Evolutionary conservation across 805 yeast species (phyloP).

Genomic region (Priceomyces melissophilus): DNA sequence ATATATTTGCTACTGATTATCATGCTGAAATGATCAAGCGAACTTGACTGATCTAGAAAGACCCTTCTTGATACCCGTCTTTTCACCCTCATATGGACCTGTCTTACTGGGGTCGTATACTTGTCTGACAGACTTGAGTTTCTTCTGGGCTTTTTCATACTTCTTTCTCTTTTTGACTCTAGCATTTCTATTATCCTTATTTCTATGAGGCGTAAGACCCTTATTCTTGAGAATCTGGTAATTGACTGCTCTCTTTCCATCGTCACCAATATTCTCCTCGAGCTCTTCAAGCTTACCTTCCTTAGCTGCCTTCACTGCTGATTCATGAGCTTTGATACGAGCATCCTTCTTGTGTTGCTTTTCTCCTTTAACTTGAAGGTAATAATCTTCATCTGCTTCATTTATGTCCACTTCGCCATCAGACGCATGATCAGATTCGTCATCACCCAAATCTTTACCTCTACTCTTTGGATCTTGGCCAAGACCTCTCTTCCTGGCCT

Average conservation of each 20-base stretch:
- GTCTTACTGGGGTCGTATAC: constrained; percentile 74
- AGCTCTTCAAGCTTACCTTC: constrained; percentile 80
- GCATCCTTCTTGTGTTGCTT: constrained; percentile 48
- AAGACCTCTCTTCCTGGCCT: constrained; percentile 80
- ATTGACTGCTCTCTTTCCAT: constrained; percentile 91
- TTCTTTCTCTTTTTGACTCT: constrained; percentile 98
- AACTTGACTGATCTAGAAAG: constrained; percentile 84
- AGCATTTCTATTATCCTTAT: constrained; percentile 91
- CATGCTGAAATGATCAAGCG: constrained; percentile 18
- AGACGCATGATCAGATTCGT: constrained; percentile 45
- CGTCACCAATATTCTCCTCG: constrained; percentile 61
- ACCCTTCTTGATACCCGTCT: constrained; percentile 96
- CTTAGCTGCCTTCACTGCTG: constrained; percentile 74
- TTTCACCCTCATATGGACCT: constrained; percentile 84
- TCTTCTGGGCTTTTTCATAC: constrained; percentile 92
- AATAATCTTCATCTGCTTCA: constrained; percentile 55
- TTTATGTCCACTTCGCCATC: constrained; percentile 26
- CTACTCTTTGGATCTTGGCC: constrained; percentile 42
- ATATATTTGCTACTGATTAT: too few relatives aligned
- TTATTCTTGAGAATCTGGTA: constrained; percentile 94
- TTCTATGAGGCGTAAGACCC: constrained; percentile 90
- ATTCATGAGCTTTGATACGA: constrained; percentile 61
- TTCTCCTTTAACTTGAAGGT: constrained; percentile 48
- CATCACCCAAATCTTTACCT: constrained; percentile 58
- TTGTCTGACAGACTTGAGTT: constrained; percentile 82